Evolutionary conservation across 2,329 filamentous ascomycete genomes (phyloP).

Genomic region (Cephalotrichum gorgonifer): DNA sequence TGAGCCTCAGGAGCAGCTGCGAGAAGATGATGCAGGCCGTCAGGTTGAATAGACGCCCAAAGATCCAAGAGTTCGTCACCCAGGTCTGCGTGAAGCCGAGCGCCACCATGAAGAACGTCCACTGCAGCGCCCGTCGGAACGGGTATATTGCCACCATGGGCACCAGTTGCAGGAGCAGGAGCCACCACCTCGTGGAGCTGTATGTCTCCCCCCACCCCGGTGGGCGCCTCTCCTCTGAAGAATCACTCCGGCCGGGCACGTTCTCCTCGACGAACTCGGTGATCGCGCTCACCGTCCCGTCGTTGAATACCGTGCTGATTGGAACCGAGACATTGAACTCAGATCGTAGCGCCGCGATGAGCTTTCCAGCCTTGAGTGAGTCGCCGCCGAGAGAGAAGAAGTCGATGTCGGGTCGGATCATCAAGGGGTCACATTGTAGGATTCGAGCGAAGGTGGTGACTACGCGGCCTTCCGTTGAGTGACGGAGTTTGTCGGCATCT

Average conservation of each 20-base stretch:
- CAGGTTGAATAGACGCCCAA: slow-evolving; percentile 37
- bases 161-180: slow-evolving; percentile 39
- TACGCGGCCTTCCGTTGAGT: slow-evolving; percentile 25
- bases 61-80: slow-evolving; percentile 25
- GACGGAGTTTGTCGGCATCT: slow-evolving; percentile 12
- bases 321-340: slow-evolving; percentile 37
- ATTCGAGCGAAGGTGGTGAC: slow-evolving; percentile 31
- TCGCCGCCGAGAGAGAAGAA: slow-evolving; percentile 45
- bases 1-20: slow-evolving; percentile 23
- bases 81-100: slow-evolving; percentile 29
- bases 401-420: slow-evolving; percentile 29
- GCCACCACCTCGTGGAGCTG: slow-evolving; percentile 37
- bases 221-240: slow-evolving; percentile 6
- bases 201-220: slow-evolving; percentile 27
- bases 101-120: slow-evolving; percentile 40
- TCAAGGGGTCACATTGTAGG: slow-evolving; percentile 25
- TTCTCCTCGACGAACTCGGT: slow-evolving; percentile 24
- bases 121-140: slow-evolving; percentile 37
- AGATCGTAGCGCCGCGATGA: slow-evolving; percentile 38
- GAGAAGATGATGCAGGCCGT: slow-evolving; percentile 32
- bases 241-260: slow-evolving; percentile 5
- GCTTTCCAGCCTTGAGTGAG: slow-evolving; percentile 39
- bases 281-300: slow-evolving; percentile 31
- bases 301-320: slow-evolving; percentile 39
- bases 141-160: slow-evolving; percentile 40